phyloP scores from a whole-genome alignment of 805 yeast species.

The Yarrowia osloensis region DNA sequence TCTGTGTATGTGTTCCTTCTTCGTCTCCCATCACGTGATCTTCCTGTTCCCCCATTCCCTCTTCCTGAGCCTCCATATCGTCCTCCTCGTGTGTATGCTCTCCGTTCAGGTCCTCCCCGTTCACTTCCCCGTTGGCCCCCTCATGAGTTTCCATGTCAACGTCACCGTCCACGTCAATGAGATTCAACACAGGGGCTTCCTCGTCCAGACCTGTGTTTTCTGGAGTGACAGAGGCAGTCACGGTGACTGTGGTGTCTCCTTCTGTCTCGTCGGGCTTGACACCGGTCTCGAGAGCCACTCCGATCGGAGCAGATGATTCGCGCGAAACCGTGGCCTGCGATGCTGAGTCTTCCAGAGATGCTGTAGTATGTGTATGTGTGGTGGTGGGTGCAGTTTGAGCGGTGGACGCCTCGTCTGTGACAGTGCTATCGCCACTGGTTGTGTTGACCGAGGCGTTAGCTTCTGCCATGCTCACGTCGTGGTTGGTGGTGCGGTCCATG shows the following conservation, averaged over 20 bases:
- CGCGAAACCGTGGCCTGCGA: conserved; percentile 3
- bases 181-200: too few relatives aligned
- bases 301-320: neutral
- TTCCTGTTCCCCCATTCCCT: neutral
- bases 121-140: neutral
- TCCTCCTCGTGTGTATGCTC: neutral
- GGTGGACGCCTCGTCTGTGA: neutral
- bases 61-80: neutral
- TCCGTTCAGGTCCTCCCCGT: neutral
- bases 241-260: conserved; percentile 3
- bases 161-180: neutral
- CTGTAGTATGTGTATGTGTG: neutral
- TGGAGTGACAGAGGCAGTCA: neutral
- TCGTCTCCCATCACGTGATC: conserved; percentile 6
- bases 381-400: neutral
- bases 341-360: neutral
- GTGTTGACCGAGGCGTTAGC: neutral
- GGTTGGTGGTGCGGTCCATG: neutral
- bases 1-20: neutral
- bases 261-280: neutral
- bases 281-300: neutral
- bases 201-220: neutral
- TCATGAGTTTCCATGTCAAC: neutral
- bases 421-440: neutral
- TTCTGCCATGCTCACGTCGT: neutral